phyloP scores from a whole-genome alignment of 2,329 filamentous ascomycete genomes.

The Simplicillium sp. region DNA sequence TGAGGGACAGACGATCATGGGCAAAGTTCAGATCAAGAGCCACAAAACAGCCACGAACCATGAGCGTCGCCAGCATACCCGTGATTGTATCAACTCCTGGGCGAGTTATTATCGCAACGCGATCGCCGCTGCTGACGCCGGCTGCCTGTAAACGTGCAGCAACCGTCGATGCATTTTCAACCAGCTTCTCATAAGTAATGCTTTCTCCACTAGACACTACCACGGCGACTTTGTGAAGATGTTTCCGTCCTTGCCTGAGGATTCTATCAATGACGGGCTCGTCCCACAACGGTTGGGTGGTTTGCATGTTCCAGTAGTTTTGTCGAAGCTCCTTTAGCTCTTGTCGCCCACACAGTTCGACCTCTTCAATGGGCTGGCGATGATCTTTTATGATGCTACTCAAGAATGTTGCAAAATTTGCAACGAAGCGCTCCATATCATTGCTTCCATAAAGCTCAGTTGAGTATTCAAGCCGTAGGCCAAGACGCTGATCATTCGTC shows the following conservation, averaged over 20 bases:
- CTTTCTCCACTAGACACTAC: constrained; percentile 5
- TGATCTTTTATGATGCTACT: constrained; percentile 15
- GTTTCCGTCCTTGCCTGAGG: constrained; percentile 9
- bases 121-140: constrained; percentile 10
- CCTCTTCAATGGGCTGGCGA: constrained; percentile 14
- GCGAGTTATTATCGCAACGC: constrained; percentile 11
- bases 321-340: constrained; percentile 11
- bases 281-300: constrained; percentile 10
- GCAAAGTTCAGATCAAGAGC: constrained; percentile 16
- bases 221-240: constrained; percentile 9
- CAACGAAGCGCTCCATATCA: constrained; percentile 16
- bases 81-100: constrained; percentile 13
- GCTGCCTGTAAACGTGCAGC: not conserved
- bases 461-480: constrained; percentile 14
- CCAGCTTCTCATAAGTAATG: not conserved
- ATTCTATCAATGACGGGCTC: no score
- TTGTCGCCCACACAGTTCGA: constrained; percentile 12
- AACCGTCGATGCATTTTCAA: constrained; percentile 8
- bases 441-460: constrained; percentile 11
- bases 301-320: constrained; percentile 13
- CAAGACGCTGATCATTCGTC: constrained; percentile 12
- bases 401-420: constrained; percentile 16
- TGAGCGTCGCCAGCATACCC: constrained; percentile 12
- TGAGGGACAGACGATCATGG: constrained; percentile 14
- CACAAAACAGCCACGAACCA: constrained; percentile 14